These are phyloP conservation scores for Closterium sp. DNA, from an alignment of 139 green algal species.

Conservation along the genomic window DNA sequence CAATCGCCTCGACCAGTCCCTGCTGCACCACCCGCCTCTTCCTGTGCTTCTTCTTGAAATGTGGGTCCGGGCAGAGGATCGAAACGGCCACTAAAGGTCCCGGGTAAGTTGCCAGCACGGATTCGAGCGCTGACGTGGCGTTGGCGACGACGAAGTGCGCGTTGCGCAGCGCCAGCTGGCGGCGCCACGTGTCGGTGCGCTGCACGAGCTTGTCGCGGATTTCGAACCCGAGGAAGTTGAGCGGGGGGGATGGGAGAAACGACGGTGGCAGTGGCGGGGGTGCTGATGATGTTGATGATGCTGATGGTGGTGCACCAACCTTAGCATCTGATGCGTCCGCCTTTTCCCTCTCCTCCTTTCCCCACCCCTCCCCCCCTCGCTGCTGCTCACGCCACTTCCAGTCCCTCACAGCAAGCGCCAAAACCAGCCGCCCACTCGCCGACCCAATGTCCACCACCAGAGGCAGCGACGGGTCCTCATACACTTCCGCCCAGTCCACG, in stretches of 20 bases:
- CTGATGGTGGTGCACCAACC: too few species aligned
- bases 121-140: not conserved
- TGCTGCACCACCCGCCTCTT: not conserved
- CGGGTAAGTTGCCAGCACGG: not conserved
- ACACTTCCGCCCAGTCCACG: not conserved
- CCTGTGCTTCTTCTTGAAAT: not conserved
- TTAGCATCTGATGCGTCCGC: too few species aligned
- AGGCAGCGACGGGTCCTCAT: not conserved
- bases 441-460: not conserved
- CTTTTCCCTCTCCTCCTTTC: too few species aligned
- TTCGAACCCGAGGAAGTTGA: not conserved
- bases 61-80: not conserved
- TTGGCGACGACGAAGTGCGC: conserved; percentile 9
- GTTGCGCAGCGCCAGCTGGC: conserved; percentile 7
- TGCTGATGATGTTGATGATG: too few species aligned
- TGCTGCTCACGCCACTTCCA: not conserved
- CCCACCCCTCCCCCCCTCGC: not conserved
- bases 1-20: not conserved
- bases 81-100: not conserved
- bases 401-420: conserved; percentile 10
- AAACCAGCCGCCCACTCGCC: not conserved
- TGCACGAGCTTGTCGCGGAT: conserved; percentile 13
- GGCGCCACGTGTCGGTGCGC: not conserved
- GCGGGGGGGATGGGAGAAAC: not conserved
- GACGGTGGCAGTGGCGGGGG: not conserved